phyloP scores from a whole-genome alignment of 306 rosid species.

The Quercus wislizeni region DNA sequence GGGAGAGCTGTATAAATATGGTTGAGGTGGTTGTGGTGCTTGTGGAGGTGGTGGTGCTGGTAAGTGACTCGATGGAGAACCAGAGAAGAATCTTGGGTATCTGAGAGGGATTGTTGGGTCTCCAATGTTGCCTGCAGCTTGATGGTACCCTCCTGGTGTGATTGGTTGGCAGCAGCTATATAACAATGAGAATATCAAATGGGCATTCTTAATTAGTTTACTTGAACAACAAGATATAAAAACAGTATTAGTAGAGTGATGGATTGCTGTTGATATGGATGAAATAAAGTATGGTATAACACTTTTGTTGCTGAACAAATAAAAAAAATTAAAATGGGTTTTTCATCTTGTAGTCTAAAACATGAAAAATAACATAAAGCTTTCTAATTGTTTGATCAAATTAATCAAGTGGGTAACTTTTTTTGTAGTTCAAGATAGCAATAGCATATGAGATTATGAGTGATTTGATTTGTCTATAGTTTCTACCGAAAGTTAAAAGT shows the following conservation, averaged over 20 bases:
- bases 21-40: slow-evolving; percentile 30
- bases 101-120: slow-evolving; percentile 67
- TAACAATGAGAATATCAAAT: neutral
- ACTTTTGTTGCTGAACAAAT: neutral
- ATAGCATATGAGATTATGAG: too few species aligned
- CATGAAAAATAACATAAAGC: neutral
- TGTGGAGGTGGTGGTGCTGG: slow-evolving; percentile 26
- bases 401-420: neutral
- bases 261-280: neutral
- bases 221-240: neutral
- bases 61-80: slow-evolving; percentile 39
- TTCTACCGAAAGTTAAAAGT: neutral
- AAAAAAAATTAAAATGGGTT: neutral
- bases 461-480: neutral
- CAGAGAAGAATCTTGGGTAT: slow-evolving; percentile 70
- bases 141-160: slow-evolving; percentile 51
- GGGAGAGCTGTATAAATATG: slow-evolving; percentile 58
- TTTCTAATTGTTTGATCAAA: neutral
- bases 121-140: slow-evolving; percentile 32
- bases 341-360: neutral
- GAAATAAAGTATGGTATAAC: neutral
- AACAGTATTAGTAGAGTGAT: neutral
- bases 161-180: slow-evolving; percentile 75
- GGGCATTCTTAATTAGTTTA: neutral
- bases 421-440: neutral